Conservation (phyloP, 139 green algal species). For the Chlamydomonas incerta region DNA sequence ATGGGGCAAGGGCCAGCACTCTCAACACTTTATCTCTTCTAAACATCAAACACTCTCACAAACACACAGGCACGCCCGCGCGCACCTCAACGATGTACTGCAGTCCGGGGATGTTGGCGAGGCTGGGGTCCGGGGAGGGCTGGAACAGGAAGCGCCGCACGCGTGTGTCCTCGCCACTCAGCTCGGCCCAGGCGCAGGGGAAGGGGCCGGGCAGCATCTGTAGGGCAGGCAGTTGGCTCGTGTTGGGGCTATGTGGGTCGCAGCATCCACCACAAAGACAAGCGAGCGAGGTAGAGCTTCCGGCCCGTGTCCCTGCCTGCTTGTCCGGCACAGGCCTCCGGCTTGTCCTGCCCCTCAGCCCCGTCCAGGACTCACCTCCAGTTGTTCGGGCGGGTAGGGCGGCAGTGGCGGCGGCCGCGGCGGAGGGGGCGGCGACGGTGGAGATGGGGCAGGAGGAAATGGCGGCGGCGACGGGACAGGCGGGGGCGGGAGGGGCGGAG, state of each 20-base stretch:
- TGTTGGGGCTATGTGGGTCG: too few relatives aligned
- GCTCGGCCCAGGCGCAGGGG: not conserved
- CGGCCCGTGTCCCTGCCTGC: too few relatives aligned
- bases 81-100: slow-evolving; percentile 3
- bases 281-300: too few relatives aligned
- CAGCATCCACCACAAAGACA: too few relatives aligned
- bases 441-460: not conserved
- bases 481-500: not conserved
- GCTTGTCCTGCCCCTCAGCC: not conserved
- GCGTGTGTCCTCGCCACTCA: not conserved
- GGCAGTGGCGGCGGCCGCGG: not conserved
- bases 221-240: too few relatives aligned
- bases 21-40: not conserved
- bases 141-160: not conserved
- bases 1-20: too few relatives aligned
- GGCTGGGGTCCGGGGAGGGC: not conserved
- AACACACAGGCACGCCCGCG: not conserved
- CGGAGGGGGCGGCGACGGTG: not conserved
- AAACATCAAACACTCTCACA: not conserved
- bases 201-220: not conserved
- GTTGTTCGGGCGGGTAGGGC: not conserved
- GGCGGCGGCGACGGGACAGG: not conserved
- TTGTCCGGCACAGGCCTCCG: too few relatives aligned
- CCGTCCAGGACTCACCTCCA: not conserved
- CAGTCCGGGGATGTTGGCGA: not conserved